Percentiles rank a stretch among this genome's conserved stretches.
phyloP scores from a whole-genome alignment of 345 rosid species.

The Aquilaria yunnanensis region DNA sequence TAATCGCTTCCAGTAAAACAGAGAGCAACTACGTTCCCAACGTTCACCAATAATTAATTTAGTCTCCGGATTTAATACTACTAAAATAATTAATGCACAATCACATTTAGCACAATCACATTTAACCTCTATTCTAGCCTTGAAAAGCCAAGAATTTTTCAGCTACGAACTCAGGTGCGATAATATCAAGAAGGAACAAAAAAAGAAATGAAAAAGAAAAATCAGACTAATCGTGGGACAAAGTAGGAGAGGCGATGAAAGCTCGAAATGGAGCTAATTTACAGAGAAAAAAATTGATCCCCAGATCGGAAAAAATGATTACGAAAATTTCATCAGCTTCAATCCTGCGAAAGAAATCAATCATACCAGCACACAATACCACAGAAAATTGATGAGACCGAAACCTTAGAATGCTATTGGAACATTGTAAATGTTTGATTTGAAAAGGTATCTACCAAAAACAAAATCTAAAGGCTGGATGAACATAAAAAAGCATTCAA shows the following conservation, averaged over 20 bases:
- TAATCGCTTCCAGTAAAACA: neutral
- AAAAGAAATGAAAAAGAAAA: neutral
- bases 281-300: conserved; percentile 17
- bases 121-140: too few relatives aligned
- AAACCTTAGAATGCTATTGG: too few relatives aligned
- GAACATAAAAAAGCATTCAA: too few relatives aligned
- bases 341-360: neutral
- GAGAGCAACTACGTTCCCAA: too few relatives aligned
- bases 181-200: neutral
- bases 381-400: too few relatives aligned
- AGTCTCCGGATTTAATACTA: too few relatives aligned
- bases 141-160: neutral
- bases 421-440: too few relatives aligned
- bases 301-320: conserved; percentile 13
- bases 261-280: conserved; percentile 3
- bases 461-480: too few relatives aligned
- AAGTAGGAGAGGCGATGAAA: conserved; percentile 6
- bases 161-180: neutral
- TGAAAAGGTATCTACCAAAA: too few relatives aligned
- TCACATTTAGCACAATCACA: too few relatives aligned
- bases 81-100: too few relatives aligned
- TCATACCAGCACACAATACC: neutral
- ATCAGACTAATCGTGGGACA: conserved; percentile 14
- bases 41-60: too few relatives aligned
- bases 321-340: neutral